Evolutionary conservation across 352 stramenopile species (phyloP), one percentile per base, ranked within the genome.

Genomic region (Sclerospora graminicola): DNA sequence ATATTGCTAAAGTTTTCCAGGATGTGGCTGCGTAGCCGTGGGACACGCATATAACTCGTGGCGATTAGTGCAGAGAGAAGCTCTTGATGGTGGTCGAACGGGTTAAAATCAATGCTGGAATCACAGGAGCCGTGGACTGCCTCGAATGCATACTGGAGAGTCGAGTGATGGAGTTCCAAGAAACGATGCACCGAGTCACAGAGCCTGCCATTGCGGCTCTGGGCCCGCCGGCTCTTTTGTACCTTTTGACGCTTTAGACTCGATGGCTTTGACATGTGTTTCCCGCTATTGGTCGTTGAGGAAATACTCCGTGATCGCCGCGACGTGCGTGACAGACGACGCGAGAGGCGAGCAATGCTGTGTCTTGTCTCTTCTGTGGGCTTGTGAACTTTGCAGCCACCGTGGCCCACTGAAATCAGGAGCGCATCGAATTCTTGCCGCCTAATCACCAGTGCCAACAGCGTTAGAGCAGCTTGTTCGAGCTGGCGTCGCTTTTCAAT

Each of bases 101-200:
- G 43, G 45, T 60, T 55, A 24, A 57, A 66, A 14, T 54, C 45
- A 18, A 48, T 46, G 16, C 34, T 43, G 28, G 10, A 46, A 36
- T 58, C 52, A 11, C 54, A 45, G 16, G 51, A 44, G 13, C 47
- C 51, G 10, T 65, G 43, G 11, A 62, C 33, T 15, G 63, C 62
- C 30, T 61, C 57, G 46, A 65, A 73, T 10, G 52, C 60, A 55
- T 69, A 69, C 29, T 73, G 67, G n/a, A 87, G 43, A 28, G 75
- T 82, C 20, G 53, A 53, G 46, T 83, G 65, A 42, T 87, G 75
- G 31, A 87, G 59, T 40, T 76, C 61, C 33, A 87, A 44, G 27
- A 72, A 83, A 11, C 64, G 59, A 21, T 70, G 73, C 8, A 59
- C 59, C 14, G 77, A 52, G 41, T 71, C 42, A 41, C 75, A 87